These are phyloP conservation scores for Amanita jacksonii DNA, from an alignment of 768 basidiomycete species.

Conservation along the genomic window DNA sequence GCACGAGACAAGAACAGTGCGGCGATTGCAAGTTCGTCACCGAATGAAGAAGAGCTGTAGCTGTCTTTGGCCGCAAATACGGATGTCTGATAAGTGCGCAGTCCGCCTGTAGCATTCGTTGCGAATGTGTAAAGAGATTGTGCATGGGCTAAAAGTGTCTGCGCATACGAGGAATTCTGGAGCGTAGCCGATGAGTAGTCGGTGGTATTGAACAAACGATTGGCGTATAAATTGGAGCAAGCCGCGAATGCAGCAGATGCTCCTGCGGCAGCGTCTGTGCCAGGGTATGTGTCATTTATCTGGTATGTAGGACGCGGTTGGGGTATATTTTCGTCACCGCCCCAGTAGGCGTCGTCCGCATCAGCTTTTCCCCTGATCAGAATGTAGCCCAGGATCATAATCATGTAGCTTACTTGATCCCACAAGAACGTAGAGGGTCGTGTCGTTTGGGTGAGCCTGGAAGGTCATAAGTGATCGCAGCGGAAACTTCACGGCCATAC, in stretches of 20 bases:
- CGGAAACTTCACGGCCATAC: constrained; percentile 10
- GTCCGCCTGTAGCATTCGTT: constrained; percentile 50
- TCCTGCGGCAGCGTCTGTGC: constrained; percentile 83
- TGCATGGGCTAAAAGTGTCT: constrained; percentile 64
- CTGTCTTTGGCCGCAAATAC: constrained; percentile 53
- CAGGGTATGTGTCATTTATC: constrained; percentile 72
- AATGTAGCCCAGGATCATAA: too few relatives aligned
- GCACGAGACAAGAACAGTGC: constrained; percentile 71
- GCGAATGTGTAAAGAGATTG: constrained; percentile 70
- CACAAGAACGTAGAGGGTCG: constrained; percentile 71
- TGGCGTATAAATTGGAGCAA: constrained; percentile 73
- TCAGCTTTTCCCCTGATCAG: too few relatives aligned
- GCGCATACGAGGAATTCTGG: constrained; percentile 63
- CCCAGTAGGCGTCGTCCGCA: constrained; percentile 86
- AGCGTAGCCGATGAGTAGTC: constrained; percentile 56
- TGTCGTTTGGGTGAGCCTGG: constrained; percentile 71
- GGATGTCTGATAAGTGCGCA: constrained; percentile 57
- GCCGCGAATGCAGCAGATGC: constrained; percentile 84
- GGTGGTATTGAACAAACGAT: constrained; percentile 39
- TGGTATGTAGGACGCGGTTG: constrained; percentile 64
- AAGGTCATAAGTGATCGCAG: background rate
- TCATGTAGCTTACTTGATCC: constrained; percentile 40
- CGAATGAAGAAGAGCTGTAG: constrained; percentile 65
- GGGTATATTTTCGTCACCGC: constrained; percentile 74
- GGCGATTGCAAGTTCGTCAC: constrained; percentile 68